Conservation (phyloP, 805 yeast genomes). For the Wickerhamiella dianesei region DNA sequence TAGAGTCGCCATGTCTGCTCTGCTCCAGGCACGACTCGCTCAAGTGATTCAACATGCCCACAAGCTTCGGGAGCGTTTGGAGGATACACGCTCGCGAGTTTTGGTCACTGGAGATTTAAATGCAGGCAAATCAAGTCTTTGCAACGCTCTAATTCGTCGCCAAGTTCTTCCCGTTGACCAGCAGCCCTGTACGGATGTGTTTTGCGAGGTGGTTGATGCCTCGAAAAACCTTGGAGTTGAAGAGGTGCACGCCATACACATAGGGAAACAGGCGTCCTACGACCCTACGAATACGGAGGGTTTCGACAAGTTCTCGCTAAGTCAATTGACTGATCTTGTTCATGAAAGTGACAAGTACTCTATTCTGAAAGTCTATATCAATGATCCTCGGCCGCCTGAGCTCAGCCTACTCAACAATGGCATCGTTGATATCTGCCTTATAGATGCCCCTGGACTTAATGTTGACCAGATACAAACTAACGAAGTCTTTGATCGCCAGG, state of each 20-base stretch:
- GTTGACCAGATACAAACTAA: slow-evolving; percentile 89
- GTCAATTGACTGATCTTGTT: slow-evolving; percentile 55
- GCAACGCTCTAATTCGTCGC: slow-evolving; percentile 74
- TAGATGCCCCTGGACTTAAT: slow-evolving; percentile 96
- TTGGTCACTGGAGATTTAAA: slow-evolving; percentile 94
- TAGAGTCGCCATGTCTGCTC: slow-evolving; percentile 44
- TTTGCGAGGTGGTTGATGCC: slow-evolving; percentile 86
- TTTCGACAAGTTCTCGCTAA: slow-evolving; percentile 41
- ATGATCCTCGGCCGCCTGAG: slow-evolving; percentile 53
- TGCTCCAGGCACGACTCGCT: slow-evolving; percentile 54
- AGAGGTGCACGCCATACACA: slow-evolving; percentile 83
- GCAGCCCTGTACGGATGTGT: slow-evolving; percentile 93
- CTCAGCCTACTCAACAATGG: slow-evolving; percentile 75
- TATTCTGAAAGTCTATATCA: slow-evolving; percentile 65
- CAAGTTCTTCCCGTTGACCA: slow-evolving; percentile 86
- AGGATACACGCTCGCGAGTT: slow-evolving; percentile 84
- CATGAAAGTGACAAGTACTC: slow-evolving; percentile 58
- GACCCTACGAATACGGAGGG: not conserved
- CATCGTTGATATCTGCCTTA: slow-evolving; percentile 77
- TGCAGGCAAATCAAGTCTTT: slow-evolving; percentile 91
- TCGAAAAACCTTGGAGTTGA: slow-evolving; percentile 60
- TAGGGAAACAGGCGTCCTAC: slow-evolving; percentile 17
- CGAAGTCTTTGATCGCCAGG: slow-evolving; percentile 89
- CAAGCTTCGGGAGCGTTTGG: slow-evolving; percentile 68
- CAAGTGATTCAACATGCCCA: slow-evolving; percentile 54